Evolutionary conservation across 352 stramenopile genomes (phyloP), one percentile per base, ranked within the genome.

Genomic region (Albugo candida): DNA sequence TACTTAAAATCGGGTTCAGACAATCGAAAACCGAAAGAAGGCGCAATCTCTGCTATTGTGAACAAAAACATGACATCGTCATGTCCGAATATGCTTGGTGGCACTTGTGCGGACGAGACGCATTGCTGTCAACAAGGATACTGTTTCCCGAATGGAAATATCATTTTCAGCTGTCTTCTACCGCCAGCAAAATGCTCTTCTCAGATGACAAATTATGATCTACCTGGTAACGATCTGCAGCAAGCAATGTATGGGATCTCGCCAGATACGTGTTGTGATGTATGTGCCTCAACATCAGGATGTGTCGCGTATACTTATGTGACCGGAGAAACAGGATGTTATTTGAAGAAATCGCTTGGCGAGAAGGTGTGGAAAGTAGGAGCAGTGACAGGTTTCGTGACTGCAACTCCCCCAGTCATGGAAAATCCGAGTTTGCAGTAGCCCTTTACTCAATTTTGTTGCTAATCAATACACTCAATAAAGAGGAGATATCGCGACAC

Each of bases 1-100:
- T 64, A 64, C 39, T 39, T 65, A 18, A 65, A 62, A 41, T 41
- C 13, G 2, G 43, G 44, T 27, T 51, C 38, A 2, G 54, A 47
- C 36, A 34, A 45, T 31, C 45, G 50, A 46, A 40, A 40, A 14
- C 37, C 41, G 4, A 60, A 56, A 46, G 41, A 36, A 10, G 54
- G 54, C 12, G 54, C 41, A 1, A 45, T 60, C 11, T 60, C 54
- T 31, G 24, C 24, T 8, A 31, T 31, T 31, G 24, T 31, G 3
- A 31, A 31, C 24, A 31, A 31, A 8, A 31, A 31, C 24, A 8
- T 8, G 8, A 31, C 24, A 3, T 3, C 24, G 3, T 31, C 8
- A 31, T 31, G 24, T 31, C 24, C 24, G 24, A 31, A 31, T 8
- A 8, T 31, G 8, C 24, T 31, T 31, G 24, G 24, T 31, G 24